phyloP scores from a whole-genome alignment of 2,329 filamentous ascomycete species.

The Proliferodiscus dingleyae region DNA sequence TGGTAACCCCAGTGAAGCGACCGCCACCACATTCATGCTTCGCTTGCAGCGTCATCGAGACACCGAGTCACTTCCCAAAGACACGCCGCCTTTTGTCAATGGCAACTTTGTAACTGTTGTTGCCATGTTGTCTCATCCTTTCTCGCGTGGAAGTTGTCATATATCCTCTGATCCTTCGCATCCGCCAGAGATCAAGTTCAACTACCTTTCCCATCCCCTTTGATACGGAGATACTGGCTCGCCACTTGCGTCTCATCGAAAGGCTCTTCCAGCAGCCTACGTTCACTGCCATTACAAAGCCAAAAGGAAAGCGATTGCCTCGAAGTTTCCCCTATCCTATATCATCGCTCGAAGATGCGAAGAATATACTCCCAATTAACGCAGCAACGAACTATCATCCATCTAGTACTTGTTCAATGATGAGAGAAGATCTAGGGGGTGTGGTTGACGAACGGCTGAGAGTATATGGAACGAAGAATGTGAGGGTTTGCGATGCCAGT shows the following conservation, averaged over 20 bases:
- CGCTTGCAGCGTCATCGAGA: constrained; percentile 5
- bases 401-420: constrained; percentile 19
- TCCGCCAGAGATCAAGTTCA: constrained; percentile 37
- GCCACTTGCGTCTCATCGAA: constrained; percentile 28
- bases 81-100: neutral
- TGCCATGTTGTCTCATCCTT: constrained; percentile 33
- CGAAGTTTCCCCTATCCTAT: neutral
- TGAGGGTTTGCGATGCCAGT: constrained; percentile 21
- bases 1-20: constrained; percentile 1
- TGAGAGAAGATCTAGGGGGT: constrained; percentile 12
- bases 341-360: constrained; percentile 5
- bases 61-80: no score
- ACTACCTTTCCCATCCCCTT: constrained; percentile 38
- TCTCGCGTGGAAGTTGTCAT: constrained; percentile 39
- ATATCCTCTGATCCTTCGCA: constrained; percentile 33
- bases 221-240: constrained; percentile 37
- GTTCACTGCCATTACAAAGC: constrained; percentile 28
- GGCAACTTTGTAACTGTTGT: constrained; percentile 27
- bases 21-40: constrained; percentile 2
- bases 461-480: constrained; percentile 17
- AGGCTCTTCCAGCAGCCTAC: constrained; percentile 27
- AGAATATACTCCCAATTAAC: constrained; percentile 8
- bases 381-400: constrained; percentile 15
- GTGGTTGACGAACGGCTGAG: constrained; percentile 19
- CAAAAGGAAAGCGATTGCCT: constrained; percentile 4